phyloP scores from a whole-genome alignment of 2,329 filamentous ascomycete species.

The Fusarium decemcellulare region DNA sequence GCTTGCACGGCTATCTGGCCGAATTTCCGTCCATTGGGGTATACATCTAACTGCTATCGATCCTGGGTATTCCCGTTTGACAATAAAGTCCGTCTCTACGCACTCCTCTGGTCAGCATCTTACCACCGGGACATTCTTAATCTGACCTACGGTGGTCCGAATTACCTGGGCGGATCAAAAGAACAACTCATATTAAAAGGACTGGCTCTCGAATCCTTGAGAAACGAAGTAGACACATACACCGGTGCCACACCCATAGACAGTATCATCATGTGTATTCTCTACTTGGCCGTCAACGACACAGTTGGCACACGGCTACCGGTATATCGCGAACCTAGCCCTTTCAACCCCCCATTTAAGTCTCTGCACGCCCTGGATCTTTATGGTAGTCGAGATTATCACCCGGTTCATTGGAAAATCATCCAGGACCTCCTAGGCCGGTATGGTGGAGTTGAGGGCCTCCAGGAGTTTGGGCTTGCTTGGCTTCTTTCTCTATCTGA shows the following conservation, averaged over 20 bases:
- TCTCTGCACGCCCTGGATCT: constrained; percentile 17
- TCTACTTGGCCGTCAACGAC: constrained; percentile 22
- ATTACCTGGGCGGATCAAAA: constrained; percentile 12
- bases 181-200: constrained; percentile 20
- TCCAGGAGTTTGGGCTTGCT: constrained; percentile 15
- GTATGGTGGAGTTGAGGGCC: constrained; percentile 16
- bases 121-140: constrained; percentile 20
- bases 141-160: constrained; percentile 12
- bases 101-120: constrained; percentile 18
- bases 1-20: constrained; percentile 21
- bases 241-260: constrained; percentile 19
- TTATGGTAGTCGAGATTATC: constrained; percentile 23
- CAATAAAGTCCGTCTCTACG: constrained; percentile 21
- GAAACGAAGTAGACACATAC: constrained; percentile 16
- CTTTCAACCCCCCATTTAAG: constrained; percentile 14
- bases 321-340: constrained; percentile 14
- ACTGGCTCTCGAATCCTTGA: constrained; percentile 12
- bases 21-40: constrained; percentile 19
- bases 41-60: constrained; percentile 19
- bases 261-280: constrained; percentile 29
- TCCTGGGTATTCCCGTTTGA: constrained; percentile 14
- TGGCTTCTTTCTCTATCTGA: constrained; percentile 20
- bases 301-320: constrained; percentile 14
- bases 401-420: constrained; percentile 19
- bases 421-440: constrained; percentile 18